A percentile compares a stretch with the other conserved stretches of the same genome.
phyloP scores from a whole-genome alignment of 352 stramenopile species.

The Phytophthora agathidicida region DNA sequence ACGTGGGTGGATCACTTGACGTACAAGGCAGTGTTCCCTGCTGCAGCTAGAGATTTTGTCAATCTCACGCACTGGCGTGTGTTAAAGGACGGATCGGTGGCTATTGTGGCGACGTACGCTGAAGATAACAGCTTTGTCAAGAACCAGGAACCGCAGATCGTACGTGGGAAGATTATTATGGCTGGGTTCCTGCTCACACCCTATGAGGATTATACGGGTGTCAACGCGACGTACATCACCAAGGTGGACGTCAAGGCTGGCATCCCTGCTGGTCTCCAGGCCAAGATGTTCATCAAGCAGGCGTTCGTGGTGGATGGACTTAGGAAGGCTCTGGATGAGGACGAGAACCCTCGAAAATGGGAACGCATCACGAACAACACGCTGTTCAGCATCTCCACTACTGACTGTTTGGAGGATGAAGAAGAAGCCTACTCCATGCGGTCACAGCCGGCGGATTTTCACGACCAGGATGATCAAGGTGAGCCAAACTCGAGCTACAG shows the following conservation, averaged over 20 bases:
- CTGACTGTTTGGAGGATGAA: conserved; percentile 54
- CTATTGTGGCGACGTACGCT: conserved; percentile 55
- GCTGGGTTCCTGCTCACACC: conserved; percentile 68
- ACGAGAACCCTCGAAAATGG: conserved; percentile 28
- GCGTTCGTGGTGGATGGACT: conserved; percentile 68
- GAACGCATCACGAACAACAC: conserved; percentile 59
- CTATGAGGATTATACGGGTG: conserved; percentile 61
- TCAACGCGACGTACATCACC: conserved; percentile 66
- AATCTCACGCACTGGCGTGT: conserved; percentile 81
- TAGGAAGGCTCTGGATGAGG: conserved; percentile 59
- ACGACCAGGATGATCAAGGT: conserved; percentile 24
- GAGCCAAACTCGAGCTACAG: not conserved
- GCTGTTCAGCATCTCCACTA: conserved; percentile 49
- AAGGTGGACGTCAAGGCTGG: conserved; percentile 70
- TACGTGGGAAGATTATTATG: conserved; percentile 61
- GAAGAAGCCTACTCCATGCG: conserved; percentile 33
- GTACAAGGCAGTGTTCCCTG: conserved; percentile 73
- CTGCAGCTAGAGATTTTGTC: conserved; percentile 58
- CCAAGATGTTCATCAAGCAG: conserved; percentile 80
- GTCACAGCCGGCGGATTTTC: conserved; percentile 17
- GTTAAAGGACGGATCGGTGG: conserved; percentile 57
- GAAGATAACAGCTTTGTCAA: conserved; percentile 48
- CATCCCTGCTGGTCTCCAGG: conserved; percentile 57
- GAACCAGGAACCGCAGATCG: conserved; percentile 47
- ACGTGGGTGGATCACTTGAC: conserved; percentile 76